Percentiles rank a stretch among this genome's conserved stretches.
phyloP scores from a whole-genome alignment of 768 basidiomycete genomes.

The Multifurca ochricompacta region DNA sequence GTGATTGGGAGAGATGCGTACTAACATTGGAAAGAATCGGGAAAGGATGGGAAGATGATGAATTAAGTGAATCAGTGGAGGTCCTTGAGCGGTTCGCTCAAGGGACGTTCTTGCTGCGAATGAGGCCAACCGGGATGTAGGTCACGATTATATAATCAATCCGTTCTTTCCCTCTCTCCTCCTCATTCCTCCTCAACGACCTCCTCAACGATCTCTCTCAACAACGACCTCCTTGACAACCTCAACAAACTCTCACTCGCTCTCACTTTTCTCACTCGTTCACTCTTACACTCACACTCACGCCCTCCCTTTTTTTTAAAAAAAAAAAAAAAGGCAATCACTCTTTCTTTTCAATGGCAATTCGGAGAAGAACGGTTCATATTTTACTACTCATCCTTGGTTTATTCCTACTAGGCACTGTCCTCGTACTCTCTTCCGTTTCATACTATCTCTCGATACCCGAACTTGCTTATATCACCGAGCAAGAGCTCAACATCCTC shows the following conservation, averaged over 20 bases:
- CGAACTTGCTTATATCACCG: conserved; percentile 68
- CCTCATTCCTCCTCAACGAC: conserved; percentile 19
- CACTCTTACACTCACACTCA: no score
- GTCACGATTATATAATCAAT: neutral
- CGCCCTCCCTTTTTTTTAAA: no score
- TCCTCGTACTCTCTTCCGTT: conserved; percentile 85
- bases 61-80: conserved; percentile 42
- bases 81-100: conserved; percentile 43
- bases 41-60: conserved; percentile 43
- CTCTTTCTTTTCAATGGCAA: conserved; percentile 20
- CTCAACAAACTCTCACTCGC: no score
- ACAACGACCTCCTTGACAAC: no score
- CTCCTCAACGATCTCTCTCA: no score
- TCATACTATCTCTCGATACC: conserved; percentile 85
- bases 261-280: no score
- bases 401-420: conserved; percentile 78
- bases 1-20: conserved; percentile 56
- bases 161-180: conserved; percentile 12
- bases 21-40: conserved; percentile 41
- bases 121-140: conserved; percentile 36
- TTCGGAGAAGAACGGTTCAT: conserved; percentile 40
- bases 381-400: conserved; percentile 50
- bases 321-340: no score
- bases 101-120: conserved; percentile 38
- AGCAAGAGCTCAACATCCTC: conserved; percentile 60